Evolutionary conservation across 129 eudicot genomes (phyloP).

Genomic region (Ambrosia artemisiifolia): DNA sequence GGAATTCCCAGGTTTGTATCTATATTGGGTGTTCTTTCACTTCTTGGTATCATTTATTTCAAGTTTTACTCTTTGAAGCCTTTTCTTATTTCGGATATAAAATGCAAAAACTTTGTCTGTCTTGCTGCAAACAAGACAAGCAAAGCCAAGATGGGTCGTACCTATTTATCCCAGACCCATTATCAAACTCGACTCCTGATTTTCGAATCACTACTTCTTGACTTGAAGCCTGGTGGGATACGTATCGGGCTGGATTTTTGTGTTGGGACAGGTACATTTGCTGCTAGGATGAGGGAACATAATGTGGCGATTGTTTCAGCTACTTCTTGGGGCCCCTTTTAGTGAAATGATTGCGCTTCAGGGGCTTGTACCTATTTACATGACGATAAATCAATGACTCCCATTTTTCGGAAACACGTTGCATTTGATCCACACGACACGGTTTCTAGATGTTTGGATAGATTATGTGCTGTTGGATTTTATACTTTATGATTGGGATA

Average conservation of each 20-base stretch:
- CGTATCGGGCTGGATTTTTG: constrained; percentile 65
- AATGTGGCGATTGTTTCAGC: constrained; percentile 61
- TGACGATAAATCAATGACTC: constrained; percentile 64
- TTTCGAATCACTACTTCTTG: constrained; percentile 44
- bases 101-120: constrained; percentile 64
- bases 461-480: constrained; percentile 61
- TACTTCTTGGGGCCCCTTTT: constrained; percentile 61
- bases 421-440: constrained; percentile 67
- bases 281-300: constrained; percentile 65
- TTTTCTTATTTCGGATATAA: constrained; percentile 34
- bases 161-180: constrained; percentile 45
- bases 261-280: constrained; percentile 68
- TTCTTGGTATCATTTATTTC: constrained; percentile 39
- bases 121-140: constrained; percentile 41
- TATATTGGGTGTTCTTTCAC: constrained; percentile 37
- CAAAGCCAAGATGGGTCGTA: constrained; percentile 53
- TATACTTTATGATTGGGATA: constrained; percentile 71
- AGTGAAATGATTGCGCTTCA: constrained; percentile 70
- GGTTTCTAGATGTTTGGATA: constrained; percentile 83
- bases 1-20: constrained; percentile 40
- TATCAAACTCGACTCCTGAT: constrained; percentile 55
- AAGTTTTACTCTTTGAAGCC: constrained; percentile 57
- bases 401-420: constrained; percentile 76
- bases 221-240: constrained; percentile 53
- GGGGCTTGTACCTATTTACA: constrained; percentile 61